Percentiles rank a stretch among this genome's conserved stretches.
Conservation (phyloP, 2,329 filamentous ascomycete species). For the Alternaria postmessia region DNA sequence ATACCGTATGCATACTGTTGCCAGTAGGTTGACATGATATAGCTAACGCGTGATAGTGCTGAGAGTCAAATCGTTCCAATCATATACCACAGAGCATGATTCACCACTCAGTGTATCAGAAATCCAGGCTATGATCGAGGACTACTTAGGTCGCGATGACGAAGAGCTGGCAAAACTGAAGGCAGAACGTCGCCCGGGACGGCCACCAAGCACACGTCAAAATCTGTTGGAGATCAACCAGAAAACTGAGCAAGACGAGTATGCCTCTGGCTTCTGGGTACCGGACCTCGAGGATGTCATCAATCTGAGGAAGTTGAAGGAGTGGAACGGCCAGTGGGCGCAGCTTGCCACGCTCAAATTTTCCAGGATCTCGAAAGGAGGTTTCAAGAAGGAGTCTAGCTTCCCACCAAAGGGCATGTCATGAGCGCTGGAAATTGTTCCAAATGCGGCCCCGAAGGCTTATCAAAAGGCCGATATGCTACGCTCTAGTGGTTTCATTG, state of each 20-base stretch:
- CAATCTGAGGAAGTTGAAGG: constrained; percentile 70
- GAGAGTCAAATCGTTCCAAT: constrained; percentile 75
- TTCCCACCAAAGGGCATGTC: constrained; percentile 72
- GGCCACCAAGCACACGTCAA: constrained; percentile 79
- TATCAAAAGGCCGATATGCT: neutral
- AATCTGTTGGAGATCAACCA: constrained; percentile 78
- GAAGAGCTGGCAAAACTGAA: constrained; percentile 73
- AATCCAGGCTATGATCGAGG: constrained; percentile 61
- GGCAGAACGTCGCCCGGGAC: constrained; percentile 76
- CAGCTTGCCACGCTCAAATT: constrained; percentile 79
- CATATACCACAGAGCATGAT: constrained; percentile 64
- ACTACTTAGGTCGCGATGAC: constrained; percentile 68
- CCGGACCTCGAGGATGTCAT: constrained; percentile 77
- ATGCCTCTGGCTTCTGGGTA: constrained; percentile 83
- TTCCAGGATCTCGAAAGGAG: constrained; percentile 73
- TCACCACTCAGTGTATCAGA: constrained; percentile 59
- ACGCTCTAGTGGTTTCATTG: neutral
- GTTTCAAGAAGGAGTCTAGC: constrained; percentile 70
- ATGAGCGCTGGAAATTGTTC: constrained; percentile 25
- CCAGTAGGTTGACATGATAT: neutral
- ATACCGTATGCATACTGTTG: constrained; percentile 63
- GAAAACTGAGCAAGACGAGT: constrained; percentile 77
- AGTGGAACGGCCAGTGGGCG: constrained; percentile 87
- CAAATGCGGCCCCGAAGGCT: neutral
- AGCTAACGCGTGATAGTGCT: constrained; percentile 60